Percentiles rank a stretch among this genome's conserved stretches.
Conservation (phyloP, 352 stramenopile species). For the Aphanomyces euteiches region DNA sequence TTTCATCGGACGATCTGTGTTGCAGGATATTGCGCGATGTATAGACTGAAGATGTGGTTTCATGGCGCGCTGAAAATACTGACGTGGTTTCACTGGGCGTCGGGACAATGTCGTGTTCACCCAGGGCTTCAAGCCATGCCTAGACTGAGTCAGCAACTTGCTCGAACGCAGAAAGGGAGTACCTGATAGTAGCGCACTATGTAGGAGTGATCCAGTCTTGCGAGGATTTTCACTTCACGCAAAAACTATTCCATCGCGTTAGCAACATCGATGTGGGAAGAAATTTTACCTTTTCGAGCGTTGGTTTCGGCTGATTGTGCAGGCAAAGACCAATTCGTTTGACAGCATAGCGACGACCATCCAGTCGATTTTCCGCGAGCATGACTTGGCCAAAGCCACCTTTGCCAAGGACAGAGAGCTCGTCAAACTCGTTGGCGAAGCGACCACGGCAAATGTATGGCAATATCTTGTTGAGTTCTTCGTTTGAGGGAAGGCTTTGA, state of each 20-base stretch:
- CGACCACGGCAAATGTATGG: slow-evolving; percentile 81
- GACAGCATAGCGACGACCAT: slow-evolving; percentile 91
- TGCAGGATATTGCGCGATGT: slow-evolving; percentile 67
- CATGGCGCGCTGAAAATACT: slow-evolving; percentile 23
- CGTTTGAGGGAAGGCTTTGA: slow-evolving; percentile 27
- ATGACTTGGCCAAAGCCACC: slow-evolving; percentile 94
- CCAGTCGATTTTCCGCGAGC: slow-evolving; percentile 90
- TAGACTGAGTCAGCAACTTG: slow-evolving; percentile 20
- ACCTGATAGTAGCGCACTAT: slow-evolving; percentile 90
- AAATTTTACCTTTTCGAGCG: slow-evolving; percentile 76
- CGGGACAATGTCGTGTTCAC: slow-evolving; percentile 38
- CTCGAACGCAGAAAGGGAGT: not conserved
- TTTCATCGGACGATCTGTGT: slow-evolving; percentile 28
- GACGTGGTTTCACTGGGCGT: slow-evolving; percentile 36
- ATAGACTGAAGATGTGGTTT: slow-evolving; percentile 39
- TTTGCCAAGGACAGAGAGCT: slow-evolving; percentile 85
- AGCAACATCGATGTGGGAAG: slow-evolving; percentile 23
- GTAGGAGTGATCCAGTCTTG: slow-evolving; percentile 89
- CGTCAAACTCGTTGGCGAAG: slow-evolving; percentile 81
- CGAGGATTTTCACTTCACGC: slow-evolving; percentile 91
- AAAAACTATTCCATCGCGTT: slow-evolving; percentile 55
- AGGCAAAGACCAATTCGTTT: slow-evolving; percentile 85
- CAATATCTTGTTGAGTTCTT: slow-evolving; percentile 54
- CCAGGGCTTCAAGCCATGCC: slow-evolving; percentile 86
- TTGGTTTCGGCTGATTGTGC: slow-evolving; percentile 86